These are phyloP conservation scores for Penicillium coprophilum DNA, from an alignment of 495 filamentous ascomycete species.

Conservation along the genomic window DNA sequence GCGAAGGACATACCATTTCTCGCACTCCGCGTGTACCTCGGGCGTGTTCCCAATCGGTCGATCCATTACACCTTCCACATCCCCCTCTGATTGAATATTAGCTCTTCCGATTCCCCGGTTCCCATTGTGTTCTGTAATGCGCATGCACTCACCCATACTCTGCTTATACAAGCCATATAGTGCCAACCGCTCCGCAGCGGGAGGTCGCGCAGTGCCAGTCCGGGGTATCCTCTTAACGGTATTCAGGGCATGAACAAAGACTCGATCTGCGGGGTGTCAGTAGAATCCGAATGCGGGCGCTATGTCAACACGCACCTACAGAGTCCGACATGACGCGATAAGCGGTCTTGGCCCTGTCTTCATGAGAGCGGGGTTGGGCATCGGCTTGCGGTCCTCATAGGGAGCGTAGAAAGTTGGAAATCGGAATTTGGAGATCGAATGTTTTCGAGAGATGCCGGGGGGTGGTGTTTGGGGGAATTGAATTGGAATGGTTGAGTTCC, in stretches of 20 bases:
- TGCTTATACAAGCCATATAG: conserved; percentile 99
- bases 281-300: background rate
- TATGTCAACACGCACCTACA: conserved; percentile 46
- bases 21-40: conserved; percentile 55
- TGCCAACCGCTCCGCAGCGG: conserved; percentile 76
- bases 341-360: conserved; percentile 32
- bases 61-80: conserved; percentile 90
- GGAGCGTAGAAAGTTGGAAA: conserved; percentile 9
- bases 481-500: background rate
- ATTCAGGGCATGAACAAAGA: conserved; percentile 97
- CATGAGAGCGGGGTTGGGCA: conserved; percentile 39
- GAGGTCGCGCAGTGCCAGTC: conserved; percentile 84
- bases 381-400: conserved; percentile 30
- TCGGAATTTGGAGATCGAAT: background rate
- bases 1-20: conserved; percentile 56
- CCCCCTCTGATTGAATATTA: conserved; percentile 62
- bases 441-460: background rate
- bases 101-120: background rate
- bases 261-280: conserved; percentile 63
- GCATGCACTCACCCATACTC: conserved; percentile 67
- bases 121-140: background rate
- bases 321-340: conserved; percentile 54
- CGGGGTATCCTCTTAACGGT: conserved; percentile 97
- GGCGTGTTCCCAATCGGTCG: conserved; percentile 62
- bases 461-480: background rate